Base-by-base conservation (phyloP, 768 basidiomycete species). In the Rhizopogon vinicolor region DNA sequence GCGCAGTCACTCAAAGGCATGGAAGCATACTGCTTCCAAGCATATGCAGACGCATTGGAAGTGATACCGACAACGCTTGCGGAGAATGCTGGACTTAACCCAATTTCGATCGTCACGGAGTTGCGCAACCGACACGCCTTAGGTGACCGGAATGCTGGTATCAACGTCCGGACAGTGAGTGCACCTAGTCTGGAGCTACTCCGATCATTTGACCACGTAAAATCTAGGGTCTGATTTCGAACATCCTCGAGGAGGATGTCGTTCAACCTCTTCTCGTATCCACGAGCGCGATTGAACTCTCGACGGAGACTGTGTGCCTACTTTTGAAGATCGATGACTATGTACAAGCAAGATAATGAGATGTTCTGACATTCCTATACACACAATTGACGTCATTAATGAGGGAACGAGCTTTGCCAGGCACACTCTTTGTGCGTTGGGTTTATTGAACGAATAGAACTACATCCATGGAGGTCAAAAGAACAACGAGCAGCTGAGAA, bases 11-110 rank as follows among this genome's bases (percentile, higher is more conserved):
- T 98, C 58, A 96, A 89, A 72, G 96, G 97, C 48, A 98, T 98
- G 89, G 95, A 98, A 71, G 92, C 96, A 8, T 98, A 98, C 72
- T 98, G 97, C 72, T 97, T 98, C 85, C 92, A 97, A 64, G 95
- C 94, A 3, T 99, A 93, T 66, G 95, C 97, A 29, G 96, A 98
- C 65, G 94, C 97, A 1, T 80, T 99, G 48, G 97, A 98, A 71
- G 91, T 98, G 59, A 98, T 99, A 58, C 97, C 97, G 4, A 96
- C 89, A 2, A 99, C 97, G 0, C 79, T 99, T 19, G 97, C 97
- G 25, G 97, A 99, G 75, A 99, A 99, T 68, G 97, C 97, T 22
- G 97, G 97, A 42, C 78, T 99, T 55, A 97, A 98, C 73, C 93
- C 97, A 6, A 98, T 99, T 61, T 87, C 93, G 7, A 98, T 99